Evolutionary conservation across 768 basidiomycete genomes (phyloP).

Genomic region (Strobilomyces echinocephalus): DNA sequence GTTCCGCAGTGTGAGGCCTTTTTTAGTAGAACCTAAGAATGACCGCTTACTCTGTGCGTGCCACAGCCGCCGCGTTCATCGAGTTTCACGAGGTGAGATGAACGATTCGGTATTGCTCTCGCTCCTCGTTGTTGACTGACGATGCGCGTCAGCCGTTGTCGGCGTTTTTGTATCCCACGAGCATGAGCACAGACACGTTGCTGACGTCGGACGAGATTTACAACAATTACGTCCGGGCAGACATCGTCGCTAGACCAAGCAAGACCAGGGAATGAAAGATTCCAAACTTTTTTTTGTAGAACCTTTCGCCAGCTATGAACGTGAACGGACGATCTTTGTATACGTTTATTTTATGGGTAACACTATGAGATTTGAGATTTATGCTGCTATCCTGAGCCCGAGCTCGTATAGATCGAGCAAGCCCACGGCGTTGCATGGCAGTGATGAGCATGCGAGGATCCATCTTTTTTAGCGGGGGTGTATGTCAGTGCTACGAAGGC

Average conservation of each 20-base stretch:
- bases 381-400: too few species aligned
- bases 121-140: background rate
- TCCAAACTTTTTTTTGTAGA: too few species aligned
- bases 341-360: background rate
- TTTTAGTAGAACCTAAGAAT: background rate
- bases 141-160: conserved; percentile 43
- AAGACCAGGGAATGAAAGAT: conserved; percentile 8
- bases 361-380: background rate
- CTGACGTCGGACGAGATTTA: conserved; percentile 69
- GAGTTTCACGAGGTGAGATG: conserved; percentile 59
- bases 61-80: conserved; percentile 55
- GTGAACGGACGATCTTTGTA: background rate
- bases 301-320: background rate
- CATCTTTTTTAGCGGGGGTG: too few species aligned
- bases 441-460: too few species aligned
- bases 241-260: conserved; percentile 35
- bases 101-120: background rate
- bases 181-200: conserved; percentile 55
- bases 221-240: conserved; percentile 62
- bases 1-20: conserved; percentile 46
- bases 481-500: too few species aligned
- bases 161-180: conserved; percentile 59
- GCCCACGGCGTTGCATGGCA: too few species aligned
- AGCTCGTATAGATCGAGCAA: too few species aligned
- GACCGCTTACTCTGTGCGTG: background rate